A percentile compares a stretch with the other conserved stretches of the same genome.
phyloP scores from a whole-genome alignment of 2,329 filamentous ascomycete genomes.

The Colletotrichum sidae region DNA sequence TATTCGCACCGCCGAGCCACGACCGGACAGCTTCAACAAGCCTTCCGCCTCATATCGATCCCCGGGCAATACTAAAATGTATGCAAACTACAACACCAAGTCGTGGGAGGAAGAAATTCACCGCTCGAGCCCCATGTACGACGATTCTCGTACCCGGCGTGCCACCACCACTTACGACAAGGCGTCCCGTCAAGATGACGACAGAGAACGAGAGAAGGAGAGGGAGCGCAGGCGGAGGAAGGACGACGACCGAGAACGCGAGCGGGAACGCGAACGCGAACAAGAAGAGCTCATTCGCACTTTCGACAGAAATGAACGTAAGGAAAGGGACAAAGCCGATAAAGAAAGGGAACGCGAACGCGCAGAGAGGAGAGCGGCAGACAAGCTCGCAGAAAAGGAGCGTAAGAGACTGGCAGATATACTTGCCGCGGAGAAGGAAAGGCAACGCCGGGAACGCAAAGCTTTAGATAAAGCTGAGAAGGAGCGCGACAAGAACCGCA shows the following conservation, averaged over 20 bases:
- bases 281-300: constrained; percentile 18
- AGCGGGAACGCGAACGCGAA: constrained; percentile 42
- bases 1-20: constrained; percentile 60
- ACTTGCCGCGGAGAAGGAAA: constrained; percentile 43
- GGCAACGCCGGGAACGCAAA: constrained; percentile 49
- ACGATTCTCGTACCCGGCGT: constrained; percentile 57
- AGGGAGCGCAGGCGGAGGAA: constrained; percentile 42
- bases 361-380: constrained; percentile 23
- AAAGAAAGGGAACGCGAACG: constrained; percentile 18
- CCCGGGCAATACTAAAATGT: constrained; percentile 48
- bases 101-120: constrained; percentile 63
- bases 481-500: constrained; percentile 51
- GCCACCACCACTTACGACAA: constrained; percentile 62
- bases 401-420: constrained; percentile 19
- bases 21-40: constrained; percentile 54
- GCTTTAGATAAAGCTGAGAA: constrained; percentile 45
- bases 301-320: constrained; percentile 39
- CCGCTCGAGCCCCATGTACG: constrained; percentile 53
- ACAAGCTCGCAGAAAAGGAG: constrained; percentile 39
- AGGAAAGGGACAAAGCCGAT: constrained; percentile 32
- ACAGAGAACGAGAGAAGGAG: constrained; percentile 51
- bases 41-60: constrained; percentile 41
- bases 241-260: constrained; percentile 39
- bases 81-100: constrained; percentile 50
- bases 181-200: constrained; percentile 56